These are phyloP conservation scores for Acmispon strigosus DNA, from an alignment of 306 rosid species.

Conservation along the genomic window DNA sequence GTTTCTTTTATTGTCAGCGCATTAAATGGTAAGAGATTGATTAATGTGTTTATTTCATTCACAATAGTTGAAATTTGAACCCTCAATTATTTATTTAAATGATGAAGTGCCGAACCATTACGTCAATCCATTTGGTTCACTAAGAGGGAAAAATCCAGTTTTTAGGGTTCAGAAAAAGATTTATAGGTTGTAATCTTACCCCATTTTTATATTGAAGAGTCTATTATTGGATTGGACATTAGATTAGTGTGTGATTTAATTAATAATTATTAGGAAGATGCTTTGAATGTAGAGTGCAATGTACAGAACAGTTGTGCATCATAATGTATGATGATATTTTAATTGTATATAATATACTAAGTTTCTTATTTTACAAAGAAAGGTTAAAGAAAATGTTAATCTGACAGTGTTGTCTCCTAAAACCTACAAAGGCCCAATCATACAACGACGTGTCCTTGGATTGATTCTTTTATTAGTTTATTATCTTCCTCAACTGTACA, in stretches of 20 bases:
- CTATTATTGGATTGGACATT: slow-evolving; percentile 57
- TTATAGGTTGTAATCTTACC: slow-evolving; percentile 32
- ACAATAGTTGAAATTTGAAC: too few relatives aligned
- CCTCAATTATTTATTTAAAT: too few relatives aligned
- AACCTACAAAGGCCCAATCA: slow-evolving; percentile 44
- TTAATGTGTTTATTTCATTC: too few relatives aligned
- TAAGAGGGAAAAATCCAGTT: slow-evolving; percentile 46
- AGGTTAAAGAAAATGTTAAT: slow-evolving; percentile 21
- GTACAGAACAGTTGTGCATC: slow-evolving; percentile 40
- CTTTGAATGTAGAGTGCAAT: slow-evolving; percentile 62
- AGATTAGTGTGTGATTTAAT: slow-evolving; percentile 45
- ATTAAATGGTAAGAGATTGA: too few relatives aligned
- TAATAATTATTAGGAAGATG: slow-evolving; percentile 44
- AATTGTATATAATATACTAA: neutral
- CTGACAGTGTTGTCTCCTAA: slow-evolving; percentile 62
- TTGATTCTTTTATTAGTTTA: slow-evolving; percentile 29
- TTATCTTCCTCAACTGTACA: slow-evolving; percentile 20
- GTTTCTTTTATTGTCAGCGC: too few relatives aligned
- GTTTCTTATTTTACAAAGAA: neutral
- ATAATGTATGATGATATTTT: slow-evolving; percentile 20
- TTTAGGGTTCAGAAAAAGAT: slow-evolving; percentile 54
- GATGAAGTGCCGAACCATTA: too few relatives aligned
- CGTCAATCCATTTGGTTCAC: too few relatives aligned
- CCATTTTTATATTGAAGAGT: slow-evolving; percentile 30
- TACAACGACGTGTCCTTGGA: slow-evolving; percentile 52